phyloP scores from a whole-genome alignment of 768 basidiomycete genomes.

The Mrakia gelida region DNA sequence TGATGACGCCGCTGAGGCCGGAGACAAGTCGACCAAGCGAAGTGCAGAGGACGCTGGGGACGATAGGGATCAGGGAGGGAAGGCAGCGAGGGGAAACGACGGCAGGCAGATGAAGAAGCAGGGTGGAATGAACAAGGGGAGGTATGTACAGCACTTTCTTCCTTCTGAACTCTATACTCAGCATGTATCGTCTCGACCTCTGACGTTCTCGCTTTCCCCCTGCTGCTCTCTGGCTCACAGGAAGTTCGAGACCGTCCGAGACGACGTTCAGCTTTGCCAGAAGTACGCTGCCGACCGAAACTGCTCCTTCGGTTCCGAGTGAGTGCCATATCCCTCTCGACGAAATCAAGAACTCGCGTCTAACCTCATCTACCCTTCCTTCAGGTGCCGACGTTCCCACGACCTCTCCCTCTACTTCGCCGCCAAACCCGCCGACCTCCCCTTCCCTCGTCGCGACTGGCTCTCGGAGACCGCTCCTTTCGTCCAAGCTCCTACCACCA shows the following conservation, averaged over 20 bases:
- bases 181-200: no score
- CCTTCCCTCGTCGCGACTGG: conserved; percentile 52
- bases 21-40: conserved; percentile 46
- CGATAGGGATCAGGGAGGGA: conserved; percentile 43
- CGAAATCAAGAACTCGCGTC: not conserved
- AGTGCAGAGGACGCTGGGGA: conserved; percentile 59
- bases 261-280: conserved; percentile 80
- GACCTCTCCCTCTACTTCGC: conserved; percentile 70
- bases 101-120: conserved; percentile 47
- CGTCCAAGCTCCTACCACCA: conserved; percentile 38
- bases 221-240: conserved; percentile 41
- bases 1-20: not conserved
- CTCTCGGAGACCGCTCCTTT: conserved; percentile 56
- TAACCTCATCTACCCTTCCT: conserved; percentile 12
- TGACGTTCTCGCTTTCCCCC: not conserved
- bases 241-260: conserved; percentile 68
- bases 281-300: conserved; percentile 62
- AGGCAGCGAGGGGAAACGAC: conserved; percentile 19
- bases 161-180: conserved; percentile 41
- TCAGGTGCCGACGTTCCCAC: conserved; percentile 74
- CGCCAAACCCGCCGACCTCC: conserved; percentile 69
- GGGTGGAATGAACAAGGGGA: conserved; percentile 45
- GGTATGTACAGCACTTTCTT: conserved; percentile 66
- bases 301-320: conserved; percentile 70
- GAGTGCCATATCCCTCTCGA: conserved; percentile 38